Conservation (phyloP, 805 yeast genomes). For the Metschnikowia amazonensis region DNA sequence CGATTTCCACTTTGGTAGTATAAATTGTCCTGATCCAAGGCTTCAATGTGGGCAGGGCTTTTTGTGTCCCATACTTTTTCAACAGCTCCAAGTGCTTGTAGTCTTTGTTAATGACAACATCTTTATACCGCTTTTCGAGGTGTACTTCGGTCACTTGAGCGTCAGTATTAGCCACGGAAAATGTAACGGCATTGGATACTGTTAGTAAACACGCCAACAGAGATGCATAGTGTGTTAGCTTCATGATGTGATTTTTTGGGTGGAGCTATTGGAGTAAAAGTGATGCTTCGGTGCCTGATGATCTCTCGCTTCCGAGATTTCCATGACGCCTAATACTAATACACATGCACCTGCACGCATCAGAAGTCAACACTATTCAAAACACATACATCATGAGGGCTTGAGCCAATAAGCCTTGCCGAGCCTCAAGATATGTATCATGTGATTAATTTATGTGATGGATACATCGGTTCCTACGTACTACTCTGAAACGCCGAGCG, state of each 20-base stretch:
- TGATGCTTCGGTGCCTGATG: neutral
- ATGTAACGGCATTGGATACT: conserved; percentile 4
- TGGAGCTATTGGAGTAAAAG: neutral
- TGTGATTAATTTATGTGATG: neutral
- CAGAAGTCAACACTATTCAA: neutral
- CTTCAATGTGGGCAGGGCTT: conserved; percentile 32
- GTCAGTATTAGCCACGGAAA: conserved; percentile 13
- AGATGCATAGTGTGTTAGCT: neutral
- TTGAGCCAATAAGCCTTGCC: neutral
- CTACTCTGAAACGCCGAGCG: neutral
- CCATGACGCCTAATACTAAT: conserved; percentile 1
- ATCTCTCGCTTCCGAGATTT: conserved; percentile 1
- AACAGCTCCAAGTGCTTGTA: conserved; percentile 26
- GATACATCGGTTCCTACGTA: neutral
- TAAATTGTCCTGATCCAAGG: conserved; percentile 78
- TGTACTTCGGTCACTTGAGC: conserved; percentile 12
- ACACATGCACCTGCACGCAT: conserved; percentile 2
- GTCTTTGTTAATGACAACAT: conserved; percentile 28
- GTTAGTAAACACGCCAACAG: neutral
- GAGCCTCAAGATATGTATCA: neutral
- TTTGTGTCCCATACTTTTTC: conserved; percentile 15
- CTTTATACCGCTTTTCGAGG: conserved; percentile 29
- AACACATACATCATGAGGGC: neutral
- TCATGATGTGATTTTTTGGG: neutral
- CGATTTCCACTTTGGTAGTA: conserved; percentile 51